phyloP scores from a whole-genome alignment of 2,329 filamentous ascomycete species.

The Blumeriella jaapii region DNA sequence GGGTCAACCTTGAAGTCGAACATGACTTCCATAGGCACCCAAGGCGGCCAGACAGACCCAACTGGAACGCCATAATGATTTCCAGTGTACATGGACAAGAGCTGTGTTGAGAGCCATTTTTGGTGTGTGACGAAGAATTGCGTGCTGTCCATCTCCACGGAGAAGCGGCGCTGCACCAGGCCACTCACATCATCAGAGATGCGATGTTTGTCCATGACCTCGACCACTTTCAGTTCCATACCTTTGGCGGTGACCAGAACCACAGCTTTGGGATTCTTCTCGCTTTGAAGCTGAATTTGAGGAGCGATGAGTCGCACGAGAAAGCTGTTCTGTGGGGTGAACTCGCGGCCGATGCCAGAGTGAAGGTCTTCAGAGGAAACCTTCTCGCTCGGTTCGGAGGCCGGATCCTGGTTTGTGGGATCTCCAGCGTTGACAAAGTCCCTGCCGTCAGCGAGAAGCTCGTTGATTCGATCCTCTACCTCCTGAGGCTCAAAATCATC shows the following conservation, averaged over 20 bases:
- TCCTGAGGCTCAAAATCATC: slow-evolving; percentile 37
- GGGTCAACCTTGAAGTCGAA: slow-evolving; percentile 90
- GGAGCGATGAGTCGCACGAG: slow-evolving; percentile 91
- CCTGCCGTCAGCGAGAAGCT: slow-evolving; percentile 73
- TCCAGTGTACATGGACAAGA: slow-evolving; percentile 87
- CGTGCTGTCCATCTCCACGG: slow-evolving; percentile 91
- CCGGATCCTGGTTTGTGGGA: slow-evolving; percentile 13
- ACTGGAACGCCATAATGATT: slow-evolving; percentile 80
- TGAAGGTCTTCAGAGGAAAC: slow-evolving; percentile 49
- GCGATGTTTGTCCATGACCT: slow-evolving; percentile 94
- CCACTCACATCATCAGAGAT: slow-evolving; percentile 89
- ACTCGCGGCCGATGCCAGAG: slow-evolving; percentile 75
- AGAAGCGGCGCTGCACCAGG: slow-evolving; percentile 86
- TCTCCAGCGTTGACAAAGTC: slow-evolving; percentile 67
- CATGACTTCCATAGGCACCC: slow-evolving; percentile 97
- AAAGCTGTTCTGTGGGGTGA: slow-evolving; percentile 84
- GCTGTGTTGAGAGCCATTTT: slow-evolving; percentile 74
- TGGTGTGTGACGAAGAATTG: slow-evolving; percentile 97
- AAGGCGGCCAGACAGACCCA: slow-evolving; percentile 89
- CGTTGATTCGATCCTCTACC: slow-evolving; percentile 75
- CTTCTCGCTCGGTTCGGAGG: slow-evolving; percentile 24
- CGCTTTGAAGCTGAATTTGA: slow-evolving; percentile 95
- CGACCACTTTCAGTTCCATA: slow-evolving; percentile 95
- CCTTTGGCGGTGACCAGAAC: slow-evolving; percentile 92
- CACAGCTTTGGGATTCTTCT: slow-evolving; percentile 96